phyloP scores from a whole-genome alignment of 1,139 yeast species.

The Diutina catenulata region DNA sequence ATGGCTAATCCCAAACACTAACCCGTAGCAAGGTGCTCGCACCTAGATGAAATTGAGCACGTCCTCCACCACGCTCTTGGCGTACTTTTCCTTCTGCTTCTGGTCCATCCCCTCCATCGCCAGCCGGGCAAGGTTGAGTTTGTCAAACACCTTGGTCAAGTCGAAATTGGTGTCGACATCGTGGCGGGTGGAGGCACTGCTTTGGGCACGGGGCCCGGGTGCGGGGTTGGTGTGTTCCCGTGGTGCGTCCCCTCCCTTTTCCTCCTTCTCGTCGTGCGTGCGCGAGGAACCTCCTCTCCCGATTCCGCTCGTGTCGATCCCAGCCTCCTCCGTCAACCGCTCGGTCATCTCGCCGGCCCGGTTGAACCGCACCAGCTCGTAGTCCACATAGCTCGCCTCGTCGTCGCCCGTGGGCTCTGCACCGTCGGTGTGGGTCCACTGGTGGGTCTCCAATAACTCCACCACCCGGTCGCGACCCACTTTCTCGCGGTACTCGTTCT shows the following conservation, averaged over 20 bases:
- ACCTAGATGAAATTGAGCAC: conserved; percentile 26
- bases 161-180: conserved; percentile 11
- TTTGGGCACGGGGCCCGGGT: too few relatives aligned
- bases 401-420: conserved; percentile 10
- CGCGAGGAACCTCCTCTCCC: too few relatives aligned
- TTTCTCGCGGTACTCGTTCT: conserved; percentile 9
- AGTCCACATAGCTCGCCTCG: conserved; percentile 14
- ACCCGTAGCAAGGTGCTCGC: too few relatives aligned
- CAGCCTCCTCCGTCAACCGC: not conserved
- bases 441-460: conserved; percentile 29
- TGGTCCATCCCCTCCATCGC: conserved; percentile 15
- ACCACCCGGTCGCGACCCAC: conserved; percentile 16
- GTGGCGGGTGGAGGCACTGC: too few relatives aligned
- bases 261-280: conserved; percentile 8
- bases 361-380: conserved; percentile 20
- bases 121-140: conserved; percentile 21
- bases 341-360: conserved; percentile 8
- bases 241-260: conserved; percentile 7
- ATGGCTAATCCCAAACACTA: too few relatives aligned
- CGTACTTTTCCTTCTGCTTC: conserved; percentile 19
- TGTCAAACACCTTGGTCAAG: conserved; percentile 17
- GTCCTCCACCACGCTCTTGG: conserved; percentile 23
- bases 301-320: too few relatives aligned
- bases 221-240: too few relatives aligned
- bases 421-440: conserved; percentile 21